Evolutionary conservation across 345 rosid species (phyloP).

Genomic region (Isatis tinctoria): DNA sequence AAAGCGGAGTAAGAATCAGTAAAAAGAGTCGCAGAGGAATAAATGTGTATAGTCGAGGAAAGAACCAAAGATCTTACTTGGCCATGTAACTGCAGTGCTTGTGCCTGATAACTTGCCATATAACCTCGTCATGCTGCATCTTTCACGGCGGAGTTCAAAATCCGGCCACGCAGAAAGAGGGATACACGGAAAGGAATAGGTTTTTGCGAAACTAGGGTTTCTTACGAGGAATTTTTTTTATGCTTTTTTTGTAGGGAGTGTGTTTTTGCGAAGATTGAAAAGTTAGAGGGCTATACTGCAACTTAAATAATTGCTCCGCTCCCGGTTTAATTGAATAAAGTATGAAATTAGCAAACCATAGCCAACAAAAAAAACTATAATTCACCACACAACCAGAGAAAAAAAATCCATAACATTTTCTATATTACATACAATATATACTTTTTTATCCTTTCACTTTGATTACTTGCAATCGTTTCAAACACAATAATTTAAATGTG

Average conservation of each 20-base stretch:
- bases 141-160: background rate
- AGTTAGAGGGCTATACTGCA: background rate
- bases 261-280: background rate
- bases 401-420: too few relatives aligned
- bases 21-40: background rate
- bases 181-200: background rate
- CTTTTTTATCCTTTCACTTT: too few relatives aligned
- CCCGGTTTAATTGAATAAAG: too few relatives aligned
- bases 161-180: background rate
- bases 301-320: background rate
- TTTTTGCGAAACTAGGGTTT: background rate
- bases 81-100: conserved; percentile 96
- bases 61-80: conserved; percentile 39
- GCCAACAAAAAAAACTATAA: too few relatives aligned
- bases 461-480: too few relatives aligned
- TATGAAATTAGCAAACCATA: too few relatives aligned
- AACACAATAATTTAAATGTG: too few relatives aligned
- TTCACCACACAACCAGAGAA: too few relatives aligned
- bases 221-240: background rate
- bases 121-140: conserved; percentile 98
- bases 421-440: too few relatives aligned
- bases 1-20: background rate
- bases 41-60: background rate
- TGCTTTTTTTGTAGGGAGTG: background rate
- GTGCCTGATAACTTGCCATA: conserved; percentile 97